Conservation (phyloP, 2,329 filamentous ascomycete genomes). For the Colletotrichum liriopes region DNA sequence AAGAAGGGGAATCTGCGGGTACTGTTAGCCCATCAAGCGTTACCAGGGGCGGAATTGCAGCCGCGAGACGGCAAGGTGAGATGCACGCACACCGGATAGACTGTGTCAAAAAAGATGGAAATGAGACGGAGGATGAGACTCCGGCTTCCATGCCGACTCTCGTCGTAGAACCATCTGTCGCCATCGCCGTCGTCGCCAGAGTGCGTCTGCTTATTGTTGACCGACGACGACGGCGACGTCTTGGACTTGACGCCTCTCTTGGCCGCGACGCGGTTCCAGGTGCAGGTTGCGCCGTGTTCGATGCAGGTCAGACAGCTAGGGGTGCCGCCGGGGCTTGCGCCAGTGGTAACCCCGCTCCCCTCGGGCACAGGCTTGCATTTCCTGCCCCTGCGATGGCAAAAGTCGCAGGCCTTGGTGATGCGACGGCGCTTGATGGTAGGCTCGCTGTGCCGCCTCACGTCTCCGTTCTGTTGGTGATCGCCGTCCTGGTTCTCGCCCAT, state of each 20-base stretch:
- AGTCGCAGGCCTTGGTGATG: slow-evolving; percentile 45
- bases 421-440: slow-evolving; percentile 41
- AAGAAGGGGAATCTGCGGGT: slow-evolving; percentile 61
- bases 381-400: slow-evolving; percentile 42
- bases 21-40: slow-evolving; percentile 8
- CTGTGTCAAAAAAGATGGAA: slow-evolving; percentile 43
- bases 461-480: slow-evolving; percentile 6
- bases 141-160: slow-evolving; percentile 38
- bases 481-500: slow-evolving; percentile 22
- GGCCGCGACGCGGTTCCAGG: slow-evolving; percentile 41
- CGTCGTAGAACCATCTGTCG: slow-evolving; percentile 41
- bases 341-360: slow-evolving; percentile 5
- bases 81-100: slow-evolving; percentile 42
- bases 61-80: not conserved
- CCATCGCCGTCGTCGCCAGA: slow-evolving; percentile 14
- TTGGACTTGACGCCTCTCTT: slow-evolving; percentile 44
- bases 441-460: slow-evolving; percentile 30
- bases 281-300: slow-evolving; percentile 43
- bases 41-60: not conserved
- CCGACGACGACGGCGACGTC: slow-evolving; percentile 24
- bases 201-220: slow-evolving; percentile 17
- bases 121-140: slow-evolving; percentile 36
- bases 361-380: slow-evolving; percentile 43
- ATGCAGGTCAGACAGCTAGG: slow-evolving; percentile 42
- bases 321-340: slow-evolving; percentile 18